These are phyloP conservation scores for Penicillium sp. DNA, from an alignment of 2,329 filamentous ascomycete species.

Conservation along the genomic window DNA sequence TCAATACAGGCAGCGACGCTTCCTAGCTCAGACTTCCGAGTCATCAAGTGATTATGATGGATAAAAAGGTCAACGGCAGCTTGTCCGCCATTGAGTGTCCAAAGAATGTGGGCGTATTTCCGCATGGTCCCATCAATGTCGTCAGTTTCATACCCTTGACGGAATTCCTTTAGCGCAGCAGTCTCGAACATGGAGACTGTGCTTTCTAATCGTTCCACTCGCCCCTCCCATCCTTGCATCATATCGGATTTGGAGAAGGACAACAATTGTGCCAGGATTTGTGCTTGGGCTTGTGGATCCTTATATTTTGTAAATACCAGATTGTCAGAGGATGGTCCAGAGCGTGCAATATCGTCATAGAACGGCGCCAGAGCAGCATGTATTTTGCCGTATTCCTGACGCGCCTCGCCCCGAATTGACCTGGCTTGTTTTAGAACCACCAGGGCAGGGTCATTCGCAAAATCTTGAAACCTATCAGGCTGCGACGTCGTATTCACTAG, in stretches of 20 bases:
- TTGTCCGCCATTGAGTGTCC: slow-evolving; percentile 74
- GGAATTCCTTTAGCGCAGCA: slow-evolving; percentile 86
- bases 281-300: slow-evolving; percentile 85
- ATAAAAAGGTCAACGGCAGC: slow-evolving; percentile 82
- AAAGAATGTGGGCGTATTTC: slow-evolving; percentile 82
- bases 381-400: slow-evolving; percentile 86
- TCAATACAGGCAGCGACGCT: slow-evolving; percentile 81
- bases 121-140: slow-evolving; percentile 88
- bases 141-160: slow-evolving; percentile 83
- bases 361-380: slow-evolving; percentile 87
- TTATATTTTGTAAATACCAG: slow-evolving; percentile 82
- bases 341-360: slow-evolving; percentile 75
- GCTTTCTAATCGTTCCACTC: slow-evolving; percentile 69
- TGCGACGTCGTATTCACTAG: slow-evolving; percentile 45
- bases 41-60: slow-evolving; percentile 81
- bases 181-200: slow-evolving; percentile 86
- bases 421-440: slow-evolving; percentile 67
- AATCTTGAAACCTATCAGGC: slow-evolving; percentile 31
- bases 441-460: slow-evolving; percentile 65
- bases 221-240: slow-evolving; percentile 67
- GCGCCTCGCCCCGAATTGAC: slow-evolving; percentile 79
- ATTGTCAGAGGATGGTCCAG: slow-evolving; percentile 71
- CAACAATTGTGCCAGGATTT: slow-evolving; percentile 78
- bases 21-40: slow-evolving; percentile 67
- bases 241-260: slow-evolving; percentile 79